Conservation (phyloP, 139 green algal genomes). For the Penium margaritaceum region DNA sequence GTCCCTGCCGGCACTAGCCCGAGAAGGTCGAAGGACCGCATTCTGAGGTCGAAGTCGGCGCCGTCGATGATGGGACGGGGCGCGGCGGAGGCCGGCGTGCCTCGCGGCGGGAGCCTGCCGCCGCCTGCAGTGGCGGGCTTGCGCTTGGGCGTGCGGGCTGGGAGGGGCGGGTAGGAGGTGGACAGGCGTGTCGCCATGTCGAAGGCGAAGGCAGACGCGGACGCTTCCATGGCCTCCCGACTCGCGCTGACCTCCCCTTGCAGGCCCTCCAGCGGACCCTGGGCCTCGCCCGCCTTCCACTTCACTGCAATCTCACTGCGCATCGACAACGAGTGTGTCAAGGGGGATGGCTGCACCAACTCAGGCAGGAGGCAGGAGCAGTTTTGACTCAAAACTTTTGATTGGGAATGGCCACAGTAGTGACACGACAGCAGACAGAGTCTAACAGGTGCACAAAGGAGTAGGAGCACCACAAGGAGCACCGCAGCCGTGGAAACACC, state of each 20-base stretch:
- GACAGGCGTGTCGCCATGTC: slow-evolving; percentile 25
- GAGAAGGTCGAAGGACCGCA: slow-evolving; percentile 64
- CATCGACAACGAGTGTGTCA: no score
- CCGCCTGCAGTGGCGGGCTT: no score
- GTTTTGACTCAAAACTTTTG: no score
- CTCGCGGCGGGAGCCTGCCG: not conserved
- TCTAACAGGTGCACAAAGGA: no score
- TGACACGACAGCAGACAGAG: no score
- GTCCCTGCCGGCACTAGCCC: slow-evolving; percentile 48
- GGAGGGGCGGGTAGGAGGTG: slow-evolving; percentile 26
- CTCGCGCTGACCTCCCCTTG: slow-evolving; percentile 18
- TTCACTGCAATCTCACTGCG: slow-evolving; percentile 50
- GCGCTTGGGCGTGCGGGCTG: not conserved
- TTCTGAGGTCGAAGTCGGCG: slow-evolving; percentile 41
- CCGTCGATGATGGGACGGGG: slow-evolving; percentile 29
- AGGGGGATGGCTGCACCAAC: no score
- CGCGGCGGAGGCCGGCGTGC: not conserved
- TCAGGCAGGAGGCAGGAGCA: no score
- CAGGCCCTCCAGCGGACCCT: slow-evolving; percentile 30
- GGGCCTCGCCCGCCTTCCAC: slow-evolving; percentile 53
- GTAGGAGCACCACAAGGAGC: no score
- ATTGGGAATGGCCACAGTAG: no score
- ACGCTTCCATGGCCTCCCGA: slow-evolving; percentile 12
- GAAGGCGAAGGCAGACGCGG: slow-evolving; percentile 6
- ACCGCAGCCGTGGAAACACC: no score